Evolutionary conservation across 2,329 filamentous ascomycete genomes (phyloP).

Genomic region (Calonectria multiphialidica): DNA sequence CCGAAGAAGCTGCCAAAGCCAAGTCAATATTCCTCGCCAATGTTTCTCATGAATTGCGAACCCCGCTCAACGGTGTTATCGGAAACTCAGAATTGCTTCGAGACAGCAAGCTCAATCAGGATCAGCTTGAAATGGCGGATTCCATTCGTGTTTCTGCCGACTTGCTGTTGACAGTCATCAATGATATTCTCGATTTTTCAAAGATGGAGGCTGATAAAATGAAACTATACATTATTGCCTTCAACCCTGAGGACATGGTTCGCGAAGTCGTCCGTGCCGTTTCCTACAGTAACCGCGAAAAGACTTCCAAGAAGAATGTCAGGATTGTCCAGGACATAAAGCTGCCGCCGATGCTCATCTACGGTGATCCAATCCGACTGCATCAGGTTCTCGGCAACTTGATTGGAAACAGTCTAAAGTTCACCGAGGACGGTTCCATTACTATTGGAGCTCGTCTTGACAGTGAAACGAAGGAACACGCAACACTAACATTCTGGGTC

Average conservation of each 20-base stretch:
- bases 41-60: conserved; percentile 85
- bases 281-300: conserved; percentile 74
- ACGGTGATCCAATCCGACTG: conserved; percentile 74
- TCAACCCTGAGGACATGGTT: conserved; percentile 76
- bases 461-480: conserved; percentile 75
- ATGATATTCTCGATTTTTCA: conserved; percentile 95
- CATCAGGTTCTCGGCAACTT: conserved; percentile 84
- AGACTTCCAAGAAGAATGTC: conserved; percentile 72
- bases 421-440: conserved; percentile 88
- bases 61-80: conserved; percentile 88
- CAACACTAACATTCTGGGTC: conserved; percentile 86
- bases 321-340: conserved; percentile 78
- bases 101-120: conserved; percentile 79
- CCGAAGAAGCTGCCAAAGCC: conserved; percentile 85
- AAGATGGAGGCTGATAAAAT: conserved; percentile 92
- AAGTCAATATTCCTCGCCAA: conserved; percentile 86
- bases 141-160: conserved; percentile 90
- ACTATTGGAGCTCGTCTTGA: conserved; percentile 84
- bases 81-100: conserved; percentile 88
- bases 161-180: conserved; percentile 90
- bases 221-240: conserved; percentile 80
- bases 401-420: conserved; percentile 93
- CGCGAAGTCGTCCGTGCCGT: conserved; percentile 75
- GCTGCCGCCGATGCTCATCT: conserved; percentile 78
- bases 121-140: conserved; percentile 88